Base-by-base conservation (phyloP, 2,329 filamentous ascomycete species). In the Coniochaeta sp. region DNA sequence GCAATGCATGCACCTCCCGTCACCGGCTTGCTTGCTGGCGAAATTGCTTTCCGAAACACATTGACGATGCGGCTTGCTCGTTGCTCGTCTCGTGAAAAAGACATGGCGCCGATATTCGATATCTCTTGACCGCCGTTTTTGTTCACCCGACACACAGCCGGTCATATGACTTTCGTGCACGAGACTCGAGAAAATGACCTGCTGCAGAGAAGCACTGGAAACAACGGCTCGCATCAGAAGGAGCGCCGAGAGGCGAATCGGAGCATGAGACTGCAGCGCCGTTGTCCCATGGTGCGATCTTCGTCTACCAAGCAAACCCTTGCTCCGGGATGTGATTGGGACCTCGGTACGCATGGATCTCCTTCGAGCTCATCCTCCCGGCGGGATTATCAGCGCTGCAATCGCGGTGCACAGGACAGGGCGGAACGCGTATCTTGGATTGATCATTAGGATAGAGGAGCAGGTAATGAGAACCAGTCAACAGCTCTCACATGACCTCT, bases 281-380 rank as follows among this genome's bases (percentile, higher is more conserved):
- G 27, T 45, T 48, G 24, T 28, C 16, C n/a, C 27, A 22, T 46
- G 52, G 50, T 46, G 45, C 35, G 49, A 54, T 51, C 49, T 28
- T 26, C 14, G 22, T 18, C 49, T 31, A 28, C 49, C 50, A 45
- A n/a, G n/a, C n/a, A n/a, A n/a, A 53, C 55, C 52, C 54, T 52
- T 52, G 52, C 50, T 45, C 24, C 46, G 35, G 51, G 24, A 26
- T 49, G 48, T 55, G 53, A 55, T 56, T 58, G 58, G 54, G 42
- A 56, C 32, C n/a, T 46, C 45, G 48, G 33, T 40, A 50, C 53
- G 57, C 57, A 56, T 60, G 50, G 53, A 50, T 22, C 26, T 18
- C 14, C 26, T 12, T 18, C 6, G 13, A 24, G 9, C 20, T 24
- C 22, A 24, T 42, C 38, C 38, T 24, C 26, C 10, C 38, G 20